A percentile compares a stretch with the other conserved stretches of the same genome.
phyloP scores from a whole-genome alignment of 371 early-diverging fungal genomes.

The Dinochytrium kinnereticum region DNA sequence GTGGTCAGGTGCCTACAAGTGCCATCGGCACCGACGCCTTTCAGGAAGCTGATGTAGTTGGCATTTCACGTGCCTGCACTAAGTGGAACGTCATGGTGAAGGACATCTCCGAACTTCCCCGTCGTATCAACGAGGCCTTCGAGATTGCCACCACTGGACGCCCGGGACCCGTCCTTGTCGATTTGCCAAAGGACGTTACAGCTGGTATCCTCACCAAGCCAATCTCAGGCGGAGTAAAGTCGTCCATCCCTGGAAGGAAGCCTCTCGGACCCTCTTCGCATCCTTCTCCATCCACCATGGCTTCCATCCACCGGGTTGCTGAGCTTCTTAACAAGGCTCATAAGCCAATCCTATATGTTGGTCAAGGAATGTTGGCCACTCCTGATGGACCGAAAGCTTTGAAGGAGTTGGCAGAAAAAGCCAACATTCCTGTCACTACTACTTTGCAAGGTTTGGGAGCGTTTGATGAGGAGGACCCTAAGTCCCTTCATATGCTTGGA shows the following conservation, averaged over 20 bases:
- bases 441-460: conserved; percentile 92
- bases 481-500: conserved; percentile 95
- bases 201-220: conserved; percentile 85
- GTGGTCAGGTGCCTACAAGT: conserved; percentile 91
- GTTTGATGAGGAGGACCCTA: conserved; percentile 89
- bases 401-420: conserved; percentile 77
- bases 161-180: conserved; percentile 96
- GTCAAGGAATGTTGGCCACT: conserved; percentile 84
- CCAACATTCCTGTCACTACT: conserved; percentile 95
- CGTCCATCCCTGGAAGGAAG: conserved; percentile 62
- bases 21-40: conserved; percentile 96
- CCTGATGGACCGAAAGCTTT: conserved; percentile 84
- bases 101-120: conserved; percentile 92
- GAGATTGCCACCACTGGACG: conserved; percentile 94
- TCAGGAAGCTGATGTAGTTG: conserved; percentile 97
- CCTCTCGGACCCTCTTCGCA: conserved; percentile 46
- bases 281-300: conserved; percentile 57
- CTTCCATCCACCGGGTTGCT: conserved; percentile 70
- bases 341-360: conserved; percentile 93
- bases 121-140: conserved; percentile 96
- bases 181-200: conserved; percentile 96
- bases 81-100: conserved; percentile 98
- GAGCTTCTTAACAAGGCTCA: conserved; percentile 86
- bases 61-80: conserved; percentile 92
- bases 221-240: conserved; percentile 67